Evolutionary conservation across 202 grass and related monocot species (phyloP), one percentile per base, ranked within the genome.

Genomic region (Eragrostis tef): DNA sequence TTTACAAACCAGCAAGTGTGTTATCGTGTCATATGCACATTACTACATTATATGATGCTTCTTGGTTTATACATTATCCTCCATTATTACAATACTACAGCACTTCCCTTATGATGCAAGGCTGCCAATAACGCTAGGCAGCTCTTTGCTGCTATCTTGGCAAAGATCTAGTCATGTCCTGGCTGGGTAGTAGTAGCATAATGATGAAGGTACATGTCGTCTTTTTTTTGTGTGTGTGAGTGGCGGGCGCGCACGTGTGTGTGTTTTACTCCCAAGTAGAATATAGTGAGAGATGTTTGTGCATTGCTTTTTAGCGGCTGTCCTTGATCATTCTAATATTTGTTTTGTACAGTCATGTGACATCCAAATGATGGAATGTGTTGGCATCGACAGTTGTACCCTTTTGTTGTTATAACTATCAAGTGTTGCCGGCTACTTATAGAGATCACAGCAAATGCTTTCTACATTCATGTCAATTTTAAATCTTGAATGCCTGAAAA

Each of bases 1-100:
- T 68, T 25, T 81, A 27, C 16, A 70, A 51, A 75, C 16, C 43
- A 69, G 48, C 48, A 81, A n/a, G 78, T 70, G 19, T 5, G 60
- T 43, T 17, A 63, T 56, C 39, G 41, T 27, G 11, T 43, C 60
- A 79, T 79, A 26, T 67, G 59, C 59, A 59, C 45, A 39, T 53
- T 50, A 11, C 19, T 22, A 27, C 19, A 73, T 34, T 54, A 17
- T 25, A 9, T 16, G 14, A 39, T 14, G 47, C 8, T 17, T 60
- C 46, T 21, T 49, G 29, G 20, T 31, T 14, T 74, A 56, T 73
- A 22, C 45, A 42, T 25, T 26, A 46, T 52, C 43, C 19, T 46
- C 29, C 26, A 56, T 36, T 25, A 11, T 7, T 39, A 54, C 27
- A 51, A 75, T 75, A 27, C 15, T 9, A 43, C 71, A 51, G 45